phyloP scores from a whole-genome alignment of 352 stramenopile species.

The Stephanocyclus meneghinianus region DNA sequence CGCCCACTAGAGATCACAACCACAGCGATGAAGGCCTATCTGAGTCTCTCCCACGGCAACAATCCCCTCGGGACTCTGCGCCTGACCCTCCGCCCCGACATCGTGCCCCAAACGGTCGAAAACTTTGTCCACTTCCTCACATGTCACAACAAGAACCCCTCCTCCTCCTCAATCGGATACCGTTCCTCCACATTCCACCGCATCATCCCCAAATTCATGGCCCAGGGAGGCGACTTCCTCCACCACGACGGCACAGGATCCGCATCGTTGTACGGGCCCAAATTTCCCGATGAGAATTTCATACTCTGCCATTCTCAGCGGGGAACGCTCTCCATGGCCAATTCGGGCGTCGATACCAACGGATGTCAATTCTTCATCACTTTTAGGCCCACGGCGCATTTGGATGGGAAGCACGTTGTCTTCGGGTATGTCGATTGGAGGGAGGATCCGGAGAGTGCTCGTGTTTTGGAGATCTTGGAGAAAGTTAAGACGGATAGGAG shows the following conservation, averaged over 20 bases:
- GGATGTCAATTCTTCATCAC: constrained; percentile 97
- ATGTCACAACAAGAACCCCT: constrained; percentile 67
- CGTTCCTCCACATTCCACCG: constrained; percentile 86
- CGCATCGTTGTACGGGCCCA: constrained; percentile 92
- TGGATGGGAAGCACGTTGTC: constrained; percentile 98
- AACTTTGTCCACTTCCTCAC: constrained; percentile 93
- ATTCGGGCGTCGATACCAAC: constrained; percentile 95
- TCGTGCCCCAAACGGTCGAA: constrained; percentile 93
- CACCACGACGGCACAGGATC: constrained; percentile 90
- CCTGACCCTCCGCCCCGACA: constrained; percentile 93
- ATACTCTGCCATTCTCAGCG: constrained; percentile 89
- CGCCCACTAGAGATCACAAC: too few relatives aligned
- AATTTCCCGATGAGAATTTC: constrained; percentile 97
- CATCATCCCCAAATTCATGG: constrained; percentile 89
- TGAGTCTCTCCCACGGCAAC: constrained; percentile 91
- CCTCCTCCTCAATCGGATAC: constrained; percentile 24
- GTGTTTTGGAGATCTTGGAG: constrained; percentile 67
- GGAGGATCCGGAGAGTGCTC: constrained; percentile 75
- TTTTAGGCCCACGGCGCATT: constrained; percentile 90
- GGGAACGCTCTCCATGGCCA: constrained; percentile 94
- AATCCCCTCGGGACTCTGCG: constrained; percentile 86
- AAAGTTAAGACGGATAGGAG: constrained; percentile 52
- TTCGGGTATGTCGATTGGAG: constrained; percentile 86
- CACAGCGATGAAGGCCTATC: constrained; percentile 86
- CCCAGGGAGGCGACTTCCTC: constrained; percentile 88